A percentile compares a stretch with the other conserved stretches of the same genome.
phyloP scores from a whole-genome alignment of 108 stramenopile genomes.

The Cyclotella cryptica region DNA sequence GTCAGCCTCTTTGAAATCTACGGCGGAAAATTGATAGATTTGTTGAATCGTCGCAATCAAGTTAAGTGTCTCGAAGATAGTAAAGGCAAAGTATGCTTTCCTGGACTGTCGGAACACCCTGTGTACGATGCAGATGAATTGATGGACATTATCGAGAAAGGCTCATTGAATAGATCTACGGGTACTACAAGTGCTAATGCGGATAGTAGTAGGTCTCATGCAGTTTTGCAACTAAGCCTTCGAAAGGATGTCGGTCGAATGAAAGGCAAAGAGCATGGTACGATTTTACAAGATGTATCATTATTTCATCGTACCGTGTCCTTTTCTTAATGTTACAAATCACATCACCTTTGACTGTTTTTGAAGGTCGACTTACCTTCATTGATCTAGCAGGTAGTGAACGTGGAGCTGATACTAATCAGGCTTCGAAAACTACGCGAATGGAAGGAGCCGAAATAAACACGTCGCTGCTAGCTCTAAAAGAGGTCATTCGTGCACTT shows the following conservation, averaged over 20 bases:
- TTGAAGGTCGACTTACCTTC: conserved; percentile 87
- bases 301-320: not conserved
- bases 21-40: conserved; percentile 95
- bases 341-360: not conserved
- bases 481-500: conserved; percentile 98
- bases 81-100: conserved; percentile 93
- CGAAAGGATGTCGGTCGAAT: conserved; percentile 63
- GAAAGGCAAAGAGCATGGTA: conserved; percentile 74
- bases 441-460: conserved; percentile 99
- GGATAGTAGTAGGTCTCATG: conserved; percentile 94
- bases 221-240: conserved; percentile 91
- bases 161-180: conserved; percentile 92
- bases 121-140: conserved; percentile 81
- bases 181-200: conserved; percentile 95
- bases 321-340: not conserved
- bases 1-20: conserved; percentile 98
- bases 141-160: conserved; percentile 90
- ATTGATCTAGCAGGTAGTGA: conserved; percentile 99
- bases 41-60: conserved; percentile 87
- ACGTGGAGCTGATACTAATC: conserved; percentile 95
- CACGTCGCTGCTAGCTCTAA: conserved; percentile 96
- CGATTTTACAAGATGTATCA: not conserved
- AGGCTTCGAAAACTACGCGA: conserved; percentile 90
- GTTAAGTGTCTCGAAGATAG: conserved; percentile 96
- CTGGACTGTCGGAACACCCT: conserved; percentile 89